A percentile compares a stretch with the other conserved stretches of the same genome.
phyloP scores from a whole-genome alignment of 2,329 filamentous ascomycete genomes.

The Arthrinium puccinioides region DNA sequence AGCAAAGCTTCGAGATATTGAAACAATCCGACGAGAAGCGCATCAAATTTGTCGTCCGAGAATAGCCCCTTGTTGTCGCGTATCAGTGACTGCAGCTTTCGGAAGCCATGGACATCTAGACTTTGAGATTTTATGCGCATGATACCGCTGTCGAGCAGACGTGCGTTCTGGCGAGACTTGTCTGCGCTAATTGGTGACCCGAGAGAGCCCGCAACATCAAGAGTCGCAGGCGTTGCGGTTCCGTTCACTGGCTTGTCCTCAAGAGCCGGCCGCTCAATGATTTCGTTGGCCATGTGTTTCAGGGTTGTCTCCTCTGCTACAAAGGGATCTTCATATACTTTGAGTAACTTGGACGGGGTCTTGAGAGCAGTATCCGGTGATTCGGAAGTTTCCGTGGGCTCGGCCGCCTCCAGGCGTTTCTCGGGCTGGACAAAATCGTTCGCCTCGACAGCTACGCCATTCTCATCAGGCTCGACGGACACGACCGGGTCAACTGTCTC shows the following conservation, averaged over 20 bases:
- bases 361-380: slow-evolving; percentile 3
- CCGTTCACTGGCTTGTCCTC: slow-evolving; percentile 56
- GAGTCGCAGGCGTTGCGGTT: slow-evolving; percentile 31
- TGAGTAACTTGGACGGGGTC: slow-evolving; percentile 31
- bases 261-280: slow-evolving; percentile 36
- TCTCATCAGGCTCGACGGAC: background rate
- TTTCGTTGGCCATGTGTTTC: slow-evolving; percentile 33
- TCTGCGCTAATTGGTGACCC: slow-evolving; percentile 29
- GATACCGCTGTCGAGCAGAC: slow-evolving; percentile 68
- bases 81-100: slow-evolving; percentile 68
- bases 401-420: background rate
- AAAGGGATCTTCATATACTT: slow-evolving; percentile 59
- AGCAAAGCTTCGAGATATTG: slow-evolving; percentile 62
- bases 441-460: background rate
- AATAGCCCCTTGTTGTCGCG: slow-evolving; percentile 59
- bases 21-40: slow-evolving; percentile 60
- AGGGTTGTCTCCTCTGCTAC: slow-evolving; percentile 39
- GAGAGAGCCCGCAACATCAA: slow-evolving; percentile 11
- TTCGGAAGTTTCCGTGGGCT: slow-evolving; percentile 4
- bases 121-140: slow-evolving; percentile 62
- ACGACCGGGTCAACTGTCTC: background rate
- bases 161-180: slow-evolving; percentile 48
- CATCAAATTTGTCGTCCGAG: slow-evolving; percentile 60
- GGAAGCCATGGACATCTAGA: slow-evolving; percentile 76
- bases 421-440: background rate